Evolutionary conservation across 1,284 basidiomycete species (phyloP), one percentile per base, ranked within the genome.

Genomic region (Microbotryum intermedium): DNA sequence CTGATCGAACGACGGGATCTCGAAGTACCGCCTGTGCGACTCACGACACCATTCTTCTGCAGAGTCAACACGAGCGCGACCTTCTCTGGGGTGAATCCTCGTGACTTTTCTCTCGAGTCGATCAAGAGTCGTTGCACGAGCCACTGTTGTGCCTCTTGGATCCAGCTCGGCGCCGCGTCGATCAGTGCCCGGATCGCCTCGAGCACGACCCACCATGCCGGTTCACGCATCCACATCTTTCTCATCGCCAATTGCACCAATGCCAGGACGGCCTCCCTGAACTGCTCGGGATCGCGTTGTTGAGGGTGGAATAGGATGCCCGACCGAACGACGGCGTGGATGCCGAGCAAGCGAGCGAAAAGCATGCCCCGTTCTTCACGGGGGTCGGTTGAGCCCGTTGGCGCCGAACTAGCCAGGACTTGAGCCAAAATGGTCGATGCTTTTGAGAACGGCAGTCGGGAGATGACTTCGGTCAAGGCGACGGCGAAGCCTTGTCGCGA

Each of bases 401-500:
- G 57, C 30, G 65, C 57, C n/a, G 67, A 62, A 34, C 55, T 13
- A 16, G 88, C 83, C 46, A 85, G 70, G 47, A 94, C 77, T 45
- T 92, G 79, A 9, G 81, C 79, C n/a, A 88, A 71, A 26, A 92
- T 83, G 70, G 90, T 86, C 0, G 81, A 73, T 62, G 87, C 86
- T 9, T 86, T 84, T 42, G 97, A 81, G 6, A 87, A 87, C 63
- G 84, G 79, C 70, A 97, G 80, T 50, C 86, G 81, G 23, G 86
- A 83, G 42, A 97, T 77, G 2, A 97, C 80, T 80, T 97, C 93
- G 1, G 94, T 92, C 67, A 98, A 79, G 21, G 92, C 90, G 48
- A 97, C 93, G 9, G 93, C 90, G 73, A 97, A 98, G 16, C 94
- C 94, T 42, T 95, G 77, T 66, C 94, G 78, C 73, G 90, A 92